phyloP scores from a whole-genome alignment of 179 eudicot genomes.

The Silene coronaria region DNA sequence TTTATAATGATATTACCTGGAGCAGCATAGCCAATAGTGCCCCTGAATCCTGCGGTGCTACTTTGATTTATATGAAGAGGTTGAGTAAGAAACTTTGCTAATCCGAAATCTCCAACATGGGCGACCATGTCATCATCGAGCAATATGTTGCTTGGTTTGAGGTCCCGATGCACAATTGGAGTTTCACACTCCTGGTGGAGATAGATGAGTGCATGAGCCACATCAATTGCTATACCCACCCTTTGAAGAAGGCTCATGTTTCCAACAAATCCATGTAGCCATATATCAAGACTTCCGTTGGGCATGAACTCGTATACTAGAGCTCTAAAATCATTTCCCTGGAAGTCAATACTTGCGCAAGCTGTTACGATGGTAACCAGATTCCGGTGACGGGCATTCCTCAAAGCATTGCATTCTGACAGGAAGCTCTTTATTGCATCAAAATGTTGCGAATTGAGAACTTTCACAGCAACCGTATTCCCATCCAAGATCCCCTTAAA shows the following conservation, averaged over 20 bases:
- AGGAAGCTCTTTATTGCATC: slow-evolving; percentile 26
- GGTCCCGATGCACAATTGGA: slow-evolving; percentile 28
- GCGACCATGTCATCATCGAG: slow-evolving; percentile 26
- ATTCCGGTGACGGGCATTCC: slow-evolving; percentile 24
- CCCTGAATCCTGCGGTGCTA: slow-evolving; percentile 21
- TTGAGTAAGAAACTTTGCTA: slow-evolving; percentile 20
- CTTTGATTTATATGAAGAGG: not conserved
- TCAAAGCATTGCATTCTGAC: slow-evolving; percentile 23
- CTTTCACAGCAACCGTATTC: slow-evolving; percentile 22
- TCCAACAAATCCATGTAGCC: slow-evolving; percentile 10
- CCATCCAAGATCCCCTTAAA: slow-evolving; percentile 20
- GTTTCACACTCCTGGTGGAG: slow-evolving; percentile 22
- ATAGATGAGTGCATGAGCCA: slow-evolving; percentile 28
- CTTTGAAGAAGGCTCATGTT: slow-evolving; percentile 19
- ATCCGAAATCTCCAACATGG: slow-evolving; percentile 29
- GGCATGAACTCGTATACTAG: slow-evolving; percentile 31
- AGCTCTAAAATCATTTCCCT: slow-evolving; percentile 31
- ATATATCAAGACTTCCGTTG: slow-evolving; percentile 25
- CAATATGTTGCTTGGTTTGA: slow-evolving; percentile 27
- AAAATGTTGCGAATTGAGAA: slow-evolving; percentile 15
- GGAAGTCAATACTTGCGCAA: slow-evolving; percentile 27
- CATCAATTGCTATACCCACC: slow-evolving; percentile 27
- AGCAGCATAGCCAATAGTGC: slow-evolving; percentile 25
- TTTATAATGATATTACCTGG: slow-evolving; percentile 23
- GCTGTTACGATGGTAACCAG: slow-evolving; percentile 21